Conservation (phyloP, 768 basidiomycete genomes). For the Hygrocybe punicea region DNA sequence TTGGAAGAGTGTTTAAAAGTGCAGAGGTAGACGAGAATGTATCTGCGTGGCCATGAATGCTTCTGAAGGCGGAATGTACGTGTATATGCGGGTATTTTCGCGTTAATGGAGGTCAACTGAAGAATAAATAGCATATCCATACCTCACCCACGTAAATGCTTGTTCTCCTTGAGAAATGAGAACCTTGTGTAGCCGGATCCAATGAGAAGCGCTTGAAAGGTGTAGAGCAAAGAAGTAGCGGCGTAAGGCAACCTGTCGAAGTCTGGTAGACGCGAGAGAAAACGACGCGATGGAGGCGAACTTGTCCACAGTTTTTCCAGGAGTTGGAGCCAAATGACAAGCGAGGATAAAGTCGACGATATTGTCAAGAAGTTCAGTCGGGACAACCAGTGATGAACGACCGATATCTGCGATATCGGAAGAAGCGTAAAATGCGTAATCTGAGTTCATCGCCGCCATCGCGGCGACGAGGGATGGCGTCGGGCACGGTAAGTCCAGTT, state of each 20-base stretch:
- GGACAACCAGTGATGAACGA: slow-evolving; percentile 27
- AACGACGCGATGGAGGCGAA: slow-evolving; percentile 39
- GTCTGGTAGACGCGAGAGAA: slow-evolving; percentile 39
- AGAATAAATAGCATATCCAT: slow-evolving; percentile 18
- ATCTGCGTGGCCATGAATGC: slow-evolving; percentile 20
- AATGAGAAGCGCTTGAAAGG: slow-evolving; percentile 23
- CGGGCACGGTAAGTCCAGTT: no score
- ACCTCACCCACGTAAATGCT: slow-evolving; percentile 50
- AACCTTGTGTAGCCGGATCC: slow-evolving; percentile 21
- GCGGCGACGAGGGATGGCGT: no score
- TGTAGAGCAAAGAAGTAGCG: slow-evolving; percentile 34
- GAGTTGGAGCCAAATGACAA: slow-evolving; percentile 7
- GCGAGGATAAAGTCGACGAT: slow-evolving; percentile 31
- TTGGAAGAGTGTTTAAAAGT: slow-evolving; percentile 30
- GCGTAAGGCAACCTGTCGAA: slow-evolving; percentile 45
- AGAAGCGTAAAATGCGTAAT: no score
- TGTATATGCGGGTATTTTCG: slow-evolving; percentile 16
- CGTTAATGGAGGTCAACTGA: not conserved
- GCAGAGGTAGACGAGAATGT: slow-evolving; percentile 25
- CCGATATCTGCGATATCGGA: not conserved
- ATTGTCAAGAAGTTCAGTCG: slow-evolving; percentile 37
- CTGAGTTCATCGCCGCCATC: no score
- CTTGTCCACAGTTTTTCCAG: slow-evolving; percentile 7
- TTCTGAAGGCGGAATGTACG: slow-evolving; percentile 3
- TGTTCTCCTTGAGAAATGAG: slow-evolving; percentile 21